Evolutionary conservation across 2,329 filamentous ascomycete genomes (phyloP), one percentile per base, ranked within the genome.

Genomic region (Rutstroemia sp.): DNA sequence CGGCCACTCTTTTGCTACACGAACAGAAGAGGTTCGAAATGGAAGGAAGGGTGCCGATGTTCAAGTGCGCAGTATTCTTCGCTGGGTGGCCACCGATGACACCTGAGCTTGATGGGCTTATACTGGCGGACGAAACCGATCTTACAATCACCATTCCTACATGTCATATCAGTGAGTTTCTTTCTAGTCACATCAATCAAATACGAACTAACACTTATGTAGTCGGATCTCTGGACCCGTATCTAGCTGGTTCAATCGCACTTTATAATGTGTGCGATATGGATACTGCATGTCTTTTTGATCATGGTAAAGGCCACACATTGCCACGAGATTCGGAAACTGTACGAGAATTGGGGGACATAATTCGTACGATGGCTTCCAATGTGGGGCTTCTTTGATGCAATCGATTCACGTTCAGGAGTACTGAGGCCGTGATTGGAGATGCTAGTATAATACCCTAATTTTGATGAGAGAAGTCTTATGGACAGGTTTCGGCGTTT

Each of bases 251-350:
- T 0, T 81, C 80, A 8, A 75, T 85, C 68, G 80, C 82, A 0
- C 74, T 86, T 1, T 86, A 80, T 70, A 83, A 83, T 59, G 75
- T 84, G n/a, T 87, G 82, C 59, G 79, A 86, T 51, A 76, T 76
- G 2, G 81, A 85, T 54, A 78, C 73, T 2, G 82, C 82, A 0
- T 75, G 76, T 39, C 74, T 86, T 9, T 86, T 86, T 59, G 83
- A 87, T 59, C 82, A 84, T 57, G 82, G 79, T 2, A 84, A 84
- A 63, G 83, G 83, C 0, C 83, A 87, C 62, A 85, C 81, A 0
- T 69, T 86, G 2, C 83, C 83, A 0, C 72, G 81, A 59, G 78
- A 81, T 46, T 63, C 65, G 44, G 63, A 67, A 23, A 71, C 69
- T 1, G 60, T 72, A 8, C 61, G 61, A 10, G 71, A 74, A 49